Evolutionary conservation across 768 basidiomycete genomes (phyloP), one percentile per base, ranked within the genome.

Genomic region (Boletus bicolor): DNA sequence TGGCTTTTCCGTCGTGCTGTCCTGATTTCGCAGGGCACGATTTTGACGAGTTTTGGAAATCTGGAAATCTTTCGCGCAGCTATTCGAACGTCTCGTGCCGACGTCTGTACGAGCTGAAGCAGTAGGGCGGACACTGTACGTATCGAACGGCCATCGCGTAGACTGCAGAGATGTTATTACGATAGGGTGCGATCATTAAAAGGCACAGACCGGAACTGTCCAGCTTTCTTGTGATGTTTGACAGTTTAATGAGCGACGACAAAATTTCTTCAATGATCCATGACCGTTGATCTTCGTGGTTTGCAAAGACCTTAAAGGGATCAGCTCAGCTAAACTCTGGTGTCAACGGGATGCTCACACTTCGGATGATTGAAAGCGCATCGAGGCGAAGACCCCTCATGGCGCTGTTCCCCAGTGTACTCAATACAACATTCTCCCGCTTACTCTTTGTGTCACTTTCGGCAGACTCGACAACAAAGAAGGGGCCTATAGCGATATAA

Each of bases 241-340:
- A 90, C 24, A 95, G 77, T 71, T 93, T 95, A 62, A 90, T 94
- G 51, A 98, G 75, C 0, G 93, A 95, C 9, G 85, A 82, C 28
- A 99, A 67, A 35, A 98, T 95, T 71, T 98, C 97, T 68, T 98
- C 95, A n/a, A 98, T 88, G 59, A 98, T 96, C 94, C 94, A 97
- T 1, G 87, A 85, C 9, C 97, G 77, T 70, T 99, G 96, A 42
- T 87, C 88, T 60, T 91, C 85, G 65, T 98, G 86, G 59, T 87
- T 89, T 14, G 91, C 91, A 63, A 97, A 98, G 34, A 95, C 87
- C 95, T 97, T 64, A 51, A 39, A 51, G 38, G 15, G 3, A 35
- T 69, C 21, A 65, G 44, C 32, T 7, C 15, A 30, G 24, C 38
- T 30, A 15, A 46, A 32, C 34, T 17, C 15, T 4, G 9, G 34